Evolutionary conservation across 140 eudicot genomes (phyloP).

Genomic region (Cichorium intybus): DNA sequence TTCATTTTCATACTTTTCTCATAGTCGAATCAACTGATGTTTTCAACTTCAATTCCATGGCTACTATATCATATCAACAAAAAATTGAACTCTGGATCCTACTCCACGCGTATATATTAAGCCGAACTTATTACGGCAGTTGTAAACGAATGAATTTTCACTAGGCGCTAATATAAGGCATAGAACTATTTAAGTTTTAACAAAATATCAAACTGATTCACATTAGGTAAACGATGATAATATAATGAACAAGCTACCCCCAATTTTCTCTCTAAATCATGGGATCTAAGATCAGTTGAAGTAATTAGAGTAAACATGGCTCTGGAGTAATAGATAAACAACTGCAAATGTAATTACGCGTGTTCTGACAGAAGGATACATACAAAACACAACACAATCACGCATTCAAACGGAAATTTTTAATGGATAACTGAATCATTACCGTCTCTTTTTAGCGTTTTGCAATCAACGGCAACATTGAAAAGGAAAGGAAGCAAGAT

Average conservation of each 20-base stretch:
- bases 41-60: conserved; percentile 17
- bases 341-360: not conserved
- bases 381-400: not conserved
- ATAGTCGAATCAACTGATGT: not conserved
- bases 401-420: not conserved
- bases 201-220: conserved; percentile 4
- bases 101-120: not conserved
- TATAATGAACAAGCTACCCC: conserved; percentile 2
- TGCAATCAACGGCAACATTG: conserved; percentile 34
- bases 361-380: not conserved
- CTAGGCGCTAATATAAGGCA: not conserved
- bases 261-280: conserved; percentile 2
- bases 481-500: conserved; percentile 35
- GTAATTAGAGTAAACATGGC: not conserved
- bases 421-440: conserved; percentile 7
- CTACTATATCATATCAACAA: not conserved
- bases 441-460: conserved; percentile 90
- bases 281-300: conserved; percentile 16
- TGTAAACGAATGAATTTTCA: not conserved
- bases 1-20: not conserved
- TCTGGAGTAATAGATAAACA: not conserved
- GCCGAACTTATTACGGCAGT: not conserved
- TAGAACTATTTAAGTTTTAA: not conserved
- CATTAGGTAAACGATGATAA: not conserved
- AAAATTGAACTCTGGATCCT: not conserved